These are phyloP conservation scores for Globisporangium acanthophoron DNA, from an alignment of 352 stramenopile genomes.

Conservation along the genomic window DNA sequence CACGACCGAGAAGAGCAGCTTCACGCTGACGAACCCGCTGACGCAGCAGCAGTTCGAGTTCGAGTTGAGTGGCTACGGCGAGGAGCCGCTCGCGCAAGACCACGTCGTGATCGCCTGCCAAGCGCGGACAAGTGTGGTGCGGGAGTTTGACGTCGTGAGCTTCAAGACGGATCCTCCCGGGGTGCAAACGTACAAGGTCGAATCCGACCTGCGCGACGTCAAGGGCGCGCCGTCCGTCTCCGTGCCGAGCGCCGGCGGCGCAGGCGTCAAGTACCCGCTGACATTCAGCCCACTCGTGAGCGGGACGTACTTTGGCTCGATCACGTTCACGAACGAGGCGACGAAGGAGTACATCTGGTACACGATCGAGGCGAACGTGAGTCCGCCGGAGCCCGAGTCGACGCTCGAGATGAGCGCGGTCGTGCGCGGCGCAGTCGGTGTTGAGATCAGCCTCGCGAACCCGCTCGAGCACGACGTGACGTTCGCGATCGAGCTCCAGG, in stretches of 20 bases:
- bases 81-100: constrained; percentile 89
- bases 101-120: constrained; percentile 83
- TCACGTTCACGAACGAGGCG: constrained; percentile 87
- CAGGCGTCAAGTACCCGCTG: constrained; percentile 62
- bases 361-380: constrained; percentile 87
- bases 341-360: constrained; percentile 91
- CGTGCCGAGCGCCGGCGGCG: constrained; percentile 24
- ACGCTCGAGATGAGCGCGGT: constrained; percentile 81
- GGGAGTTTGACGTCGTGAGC: constrained; percentile 76
- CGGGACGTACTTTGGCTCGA: constrained; percentile 88
- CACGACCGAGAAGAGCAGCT: constrained; percentile 57
- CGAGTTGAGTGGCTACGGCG: constrained; percentile 71
- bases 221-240: constrained; percentile 51
- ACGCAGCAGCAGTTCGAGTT: constrained; percentile 90
- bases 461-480: constrained; percentile 76
- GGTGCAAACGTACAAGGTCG: constrained; percentile 70
- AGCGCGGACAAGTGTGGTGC: constrained; percentile 75
- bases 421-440: constrained; percentile 77
- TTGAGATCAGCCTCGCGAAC: constrained; percentile 90
- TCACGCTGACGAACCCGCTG: constrained; percentile 73
- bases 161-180: constrained; percentile 35
- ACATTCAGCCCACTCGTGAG: constrained; percentile 87
- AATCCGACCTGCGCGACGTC: constrained; percentile 91
- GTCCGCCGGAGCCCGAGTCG: constrained; percentile 61
- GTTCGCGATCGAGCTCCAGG: constrained; percentile 85